phyloP scores from a whole-genome alignment of 768 basidiomycete species.

The Arthromyces matolae region DNA sequence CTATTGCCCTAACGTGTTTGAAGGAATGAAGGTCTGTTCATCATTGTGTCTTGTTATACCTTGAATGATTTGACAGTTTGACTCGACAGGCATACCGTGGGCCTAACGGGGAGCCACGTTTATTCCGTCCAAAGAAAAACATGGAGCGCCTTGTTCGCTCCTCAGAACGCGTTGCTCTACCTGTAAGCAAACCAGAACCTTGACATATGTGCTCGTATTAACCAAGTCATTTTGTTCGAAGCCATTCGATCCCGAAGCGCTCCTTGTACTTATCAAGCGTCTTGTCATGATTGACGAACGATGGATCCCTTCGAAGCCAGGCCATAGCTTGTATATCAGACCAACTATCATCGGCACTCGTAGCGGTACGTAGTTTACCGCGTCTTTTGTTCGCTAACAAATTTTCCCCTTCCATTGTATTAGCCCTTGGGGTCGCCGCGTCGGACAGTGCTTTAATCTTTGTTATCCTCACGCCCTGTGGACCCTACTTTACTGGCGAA shows the following conservation, averaged over 20 bases:
- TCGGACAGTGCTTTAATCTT: slow-evolving; percentile 75
- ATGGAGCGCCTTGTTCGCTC: slow-evolving; percentile 78
- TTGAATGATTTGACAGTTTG: not conserved
- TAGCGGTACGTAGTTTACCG: slow-evolving; percentile 24
- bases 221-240: slow-evolving; percentile 20
- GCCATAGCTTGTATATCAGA: slow-evolving; percentile 84
- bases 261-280: slow-evolving; percentile 70
- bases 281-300: slow-evolving; percentile 69
- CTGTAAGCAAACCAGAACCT: slow-evolving; percentile 37
- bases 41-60: not conserved
- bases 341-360: slow-evolving; percentile 68
- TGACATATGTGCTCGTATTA: not conserved
- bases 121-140: slow-evolving; percentile 84
- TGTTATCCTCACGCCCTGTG: slow-evolving; percentile 66
- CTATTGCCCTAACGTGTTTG: slow-evolving; percentile 82
- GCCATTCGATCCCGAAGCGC: slow-evolving; percentile 68
- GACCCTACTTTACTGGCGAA: slow-evolving; percentile 71
- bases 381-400: slow-evolving; percentile 40
- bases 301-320: slow-evolving; percentile 77
- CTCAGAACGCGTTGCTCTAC: slow-evolving; percentile 67
- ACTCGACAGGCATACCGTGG: slow-evolving; percentile 59
- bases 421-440: slow-evolving; percentile 58
- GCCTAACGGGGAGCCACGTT: slow-evolving; percentile 64
- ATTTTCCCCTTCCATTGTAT: too few species aligned
- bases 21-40: slow-evolving; percentile 68